Evolutionary conservation across 495 filamentous ascomycete genomes (phyloP).

Genomic region (Cryomyces antarcticus): DNA sequence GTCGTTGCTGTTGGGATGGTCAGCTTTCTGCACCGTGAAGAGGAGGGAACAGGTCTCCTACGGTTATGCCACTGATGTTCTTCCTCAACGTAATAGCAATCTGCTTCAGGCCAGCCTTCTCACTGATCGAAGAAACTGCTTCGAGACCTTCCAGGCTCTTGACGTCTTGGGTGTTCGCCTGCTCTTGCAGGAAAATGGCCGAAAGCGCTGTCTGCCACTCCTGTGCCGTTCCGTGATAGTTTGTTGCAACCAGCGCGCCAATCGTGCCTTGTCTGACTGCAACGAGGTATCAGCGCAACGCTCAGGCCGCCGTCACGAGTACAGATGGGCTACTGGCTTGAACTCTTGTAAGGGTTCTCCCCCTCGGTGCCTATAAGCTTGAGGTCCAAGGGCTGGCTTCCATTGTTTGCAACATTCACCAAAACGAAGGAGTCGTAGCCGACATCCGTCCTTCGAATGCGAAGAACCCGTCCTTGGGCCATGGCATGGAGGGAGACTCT

Average conservation of each 20-base stretch:
- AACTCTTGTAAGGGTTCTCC: constrained; percentile 34
- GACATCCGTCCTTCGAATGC: constrained; percentile 12
- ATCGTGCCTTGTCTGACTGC: not conserved
- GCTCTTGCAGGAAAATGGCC: constrained; percentile 16
- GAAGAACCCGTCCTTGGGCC: constrained; percentile 1
- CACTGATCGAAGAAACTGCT: constrained; percentile 3
- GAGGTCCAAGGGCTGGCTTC: constrained; percentile 31
- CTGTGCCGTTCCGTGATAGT: constrained; percentile 29
- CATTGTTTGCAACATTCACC: constrained; percentile 29
- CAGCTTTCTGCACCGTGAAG: not conserved
- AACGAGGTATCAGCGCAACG: not conserved
- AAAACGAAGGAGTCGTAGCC: constrained; percentile 31
- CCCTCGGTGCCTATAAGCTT: constrained; percentile 51
- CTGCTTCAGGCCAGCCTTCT: constrained; percentile 13
- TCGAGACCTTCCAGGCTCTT: constrained; percentile 15
- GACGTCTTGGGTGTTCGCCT: constrained; percentile 1
- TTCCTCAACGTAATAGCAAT: constrained; percentile 34
- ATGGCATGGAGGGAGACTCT: not conserved
- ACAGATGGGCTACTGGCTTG: constrained; percentile 22
- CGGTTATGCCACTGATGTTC: constrained; percentile 35
- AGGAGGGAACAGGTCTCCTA: constrained; percentile 8
- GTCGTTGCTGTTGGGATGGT: constrained; percentile 33
- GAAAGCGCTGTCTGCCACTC: constrained; percentile 36
- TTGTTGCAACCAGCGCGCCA: constrained; percentile 26
- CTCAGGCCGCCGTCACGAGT: not conserved